Conservation (phyloP, 2,329 filamentous ascomycete species). For the Aspergillus spinulosporus region DNA sequence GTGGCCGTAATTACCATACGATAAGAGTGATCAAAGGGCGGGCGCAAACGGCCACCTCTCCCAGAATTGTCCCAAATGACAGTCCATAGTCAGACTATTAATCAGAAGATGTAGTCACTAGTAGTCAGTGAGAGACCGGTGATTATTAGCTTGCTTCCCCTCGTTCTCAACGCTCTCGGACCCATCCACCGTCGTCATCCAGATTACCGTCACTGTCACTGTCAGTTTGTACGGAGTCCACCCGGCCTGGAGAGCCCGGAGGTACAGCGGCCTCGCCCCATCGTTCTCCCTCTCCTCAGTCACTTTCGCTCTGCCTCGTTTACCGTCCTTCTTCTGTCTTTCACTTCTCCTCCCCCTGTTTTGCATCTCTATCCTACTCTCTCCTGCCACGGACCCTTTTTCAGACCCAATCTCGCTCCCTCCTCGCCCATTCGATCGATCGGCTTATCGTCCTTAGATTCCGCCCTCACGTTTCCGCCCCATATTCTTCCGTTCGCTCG, state of each 20-base stretch:
- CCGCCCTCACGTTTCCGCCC: slow-evolving; percentile 24
- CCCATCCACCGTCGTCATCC: slow-evolving; percentile 21
- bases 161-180: slow-evolving; percentile 19
- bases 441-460: slow-evolving; percentile 20
- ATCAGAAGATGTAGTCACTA: neutral
- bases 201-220: neutral
- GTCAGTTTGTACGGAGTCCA: slow-evolving; percentile 8
- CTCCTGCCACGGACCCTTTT: slow-evolving; percentile 19
- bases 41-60: neutral
- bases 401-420: slow-evolving; percentile 3
- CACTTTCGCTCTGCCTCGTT: slow-evolving; percentile 13
- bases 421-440: slow-evolving; percentile 8
- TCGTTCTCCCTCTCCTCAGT: slow-evolving; percentile 7
- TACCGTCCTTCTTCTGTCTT: slow-evolving; percentile 6
- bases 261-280: slow-evolving; percentile 13
- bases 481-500: slow-evolving; percentile 19
- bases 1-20: slow-evolving; percentile 4
- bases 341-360: slow-evolving; percentile 12
- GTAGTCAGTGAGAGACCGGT: neutral
- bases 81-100: neutral
- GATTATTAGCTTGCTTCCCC: neutral
- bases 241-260: slow-evolving; percentile 1
- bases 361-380: slow-evolving; percentile 19
- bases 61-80: neutral
- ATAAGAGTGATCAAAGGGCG: slow-evolving; percentile 1